Percentiles rank a stretch among this genome's conserved stretches.
phyloP scores from a whole-genome alignment of 1,284 basidiomycete species.

The Cutaneotrichosporon spelunceum region DNA sequence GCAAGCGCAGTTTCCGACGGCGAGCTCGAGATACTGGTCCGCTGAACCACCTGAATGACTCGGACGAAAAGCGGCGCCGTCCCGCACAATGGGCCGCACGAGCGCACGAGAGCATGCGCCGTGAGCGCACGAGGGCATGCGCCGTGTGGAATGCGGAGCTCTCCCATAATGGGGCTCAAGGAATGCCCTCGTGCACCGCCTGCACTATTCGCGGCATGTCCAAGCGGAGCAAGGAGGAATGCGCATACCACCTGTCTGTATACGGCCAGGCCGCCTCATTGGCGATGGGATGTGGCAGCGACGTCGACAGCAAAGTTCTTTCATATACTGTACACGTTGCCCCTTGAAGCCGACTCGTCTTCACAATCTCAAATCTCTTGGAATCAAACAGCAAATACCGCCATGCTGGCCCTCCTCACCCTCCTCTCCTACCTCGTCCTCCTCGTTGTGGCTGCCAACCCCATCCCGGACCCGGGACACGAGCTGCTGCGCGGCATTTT shows the following conservation, averaged over 20 bases:
- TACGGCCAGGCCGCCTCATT: too few relatives aligned
- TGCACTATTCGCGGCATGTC: too few relatives aligned
- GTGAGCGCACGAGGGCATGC: background rate
- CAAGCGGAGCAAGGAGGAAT: background rate
- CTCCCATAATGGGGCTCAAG: background rate
- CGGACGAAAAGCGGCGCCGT: too few relatives aligned
- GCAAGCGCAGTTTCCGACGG: too few relatives aligned
- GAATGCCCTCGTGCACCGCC: background rate
- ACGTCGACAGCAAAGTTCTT: too few relatives aligned
- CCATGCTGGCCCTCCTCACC: constrained; percentile 12
- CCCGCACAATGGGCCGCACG: background rate
- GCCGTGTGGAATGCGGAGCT: background rate
- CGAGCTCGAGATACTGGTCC: too few relatives aligned
- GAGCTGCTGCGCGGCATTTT: constrained; percentile 34
- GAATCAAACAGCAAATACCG: background rate
- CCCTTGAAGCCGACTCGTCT: too few relatives aligned
- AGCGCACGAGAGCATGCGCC: background rate
- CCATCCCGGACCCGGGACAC: constrained; percentile 18
- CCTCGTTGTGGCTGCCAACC: constrained; percentile 13
- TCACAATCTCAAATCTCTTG: too few relatives aligned
- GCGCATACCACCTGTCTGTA: background rate
- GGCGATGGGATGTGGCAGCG: too few relatives aligned
- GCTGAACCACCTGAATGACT: too few relatives aligned
- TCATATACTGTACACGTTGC: too few relatives aligned
- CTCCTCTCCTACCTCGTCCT: too few relatives aligned